Percentiles rank a stretch among this genome's conserved stretches.
These are phyloP conservation scores for Boletus sp. DNA, from an alignment of 768 basidiomycete species.

Conservation along the genomic window DNA sequence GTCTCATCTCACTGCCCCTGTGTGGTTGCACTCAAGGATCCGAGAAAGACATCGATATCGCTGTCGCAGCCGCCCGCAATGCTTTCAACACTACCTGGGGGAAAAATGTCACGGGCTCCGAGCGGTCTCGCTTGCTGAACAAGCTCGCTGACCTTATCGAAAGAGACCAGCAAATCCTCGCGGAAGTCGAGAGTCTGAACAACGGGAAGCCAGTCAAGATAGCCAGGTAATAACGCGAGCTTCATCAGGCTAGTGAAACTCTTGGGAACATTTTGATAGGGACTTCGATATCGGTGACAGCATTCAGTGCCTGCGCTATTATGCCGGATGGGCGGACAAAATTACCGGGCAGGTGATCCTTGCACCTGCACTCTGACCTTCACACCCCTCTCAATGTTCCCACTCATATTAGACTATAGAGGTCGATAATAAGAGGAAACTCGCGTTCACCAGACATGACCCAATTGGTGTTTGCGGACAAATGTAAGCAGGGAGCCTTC, in stretches of 20 bases:
- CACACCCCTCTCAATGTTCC: conserved; percentile 2
- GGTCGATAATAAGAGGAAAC: conserved; percentile 74
- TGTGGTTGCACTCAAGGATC: conserved; percentile 45
- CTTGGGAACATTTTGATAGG: conserved; percentile 36
- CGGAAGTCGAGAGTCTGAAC: conserved; percentile 82
- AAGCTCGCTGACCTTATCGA: conserved; percentile 91
- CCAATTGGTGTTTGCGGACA: conserved; percentile 95
- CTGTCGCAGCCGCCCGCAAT: conserved; percentile 77
- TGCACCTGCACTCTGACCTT: conserved; percentile 1
- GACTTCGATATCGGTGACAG: conserved; percentile 81
- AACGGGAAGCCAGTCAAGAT: conserved; percentile 86
- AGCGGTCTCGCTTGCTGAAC: conserved; percentile 77
- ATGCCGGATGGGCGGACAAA: conserved; percentile 97
- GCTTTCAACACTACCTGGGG: conserved; percentile 90
- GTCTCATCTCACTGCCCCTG: conserved; percentile 1
- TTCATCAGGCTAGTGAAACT: conserved; percentile 23
- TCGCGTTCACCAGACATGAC: conserved; percentile 84
- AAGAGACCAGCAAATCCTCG: conserved; percentile 75
- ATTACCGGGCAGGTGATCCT: conserved; percentile 73
- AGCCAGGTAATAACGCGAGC: conserved; percentile 43
- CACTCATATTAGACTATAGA: conserved; percentile 59
- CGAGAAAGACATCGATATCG: conserved; percentile 74
- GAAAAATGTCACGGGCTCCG: conserved; percentile 79
- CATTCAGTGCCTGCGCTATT: conserved; percentile 80
- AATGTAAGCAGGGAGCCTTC: conserved; percentile 51